Evolutionary conservation across 176 grass and related monocot species (phyloP), one percentile per base, ranked within the genome.

Genomic region (Carex scoparia): DNA sequence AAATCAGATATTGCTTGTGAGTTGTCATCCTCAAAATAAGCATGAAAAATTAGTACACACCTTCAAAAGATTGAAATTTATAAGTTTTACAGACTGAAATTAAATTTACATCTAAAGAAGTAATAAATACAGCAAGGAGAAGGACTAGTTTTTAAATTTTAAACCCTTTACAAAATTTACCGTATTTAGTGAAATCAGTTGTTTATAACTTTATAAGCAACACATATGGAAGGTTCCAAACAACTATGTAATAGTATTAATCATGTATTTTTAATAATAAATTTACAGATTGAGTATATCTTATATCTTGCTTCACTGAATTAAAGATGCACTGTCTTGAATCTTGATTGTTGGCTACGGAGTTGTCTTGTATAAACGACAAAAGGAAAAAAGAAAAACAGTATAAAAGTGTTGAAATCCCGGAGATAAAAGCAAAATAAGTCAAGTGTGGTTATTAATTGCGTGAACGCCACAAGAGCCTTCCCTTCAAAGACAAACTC

Each of bases 391-490:
- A 40, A 7, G 5, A 44, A 9, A 1, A 10, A 49, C 1, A 10
- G 8, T 10, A 48, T 10, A 48, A 10, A 49, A 60, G 4, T 27
- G 61, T 63, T n/a, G 18, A 28, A 10, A 63, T 63, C 61, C 61
- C 28, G 61, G 23, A 63, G 61, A 63, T 27, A 27, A 63, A 23
- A 63, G n/a, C 0, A 27, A 62, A 62, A 63, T 10, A 6, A 7
- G 7, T 63, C n/a, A 40, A 63, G 7, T 1, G 16, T 63, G 0
- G 23, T 63, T 7, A 76, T 76, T 77, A 35, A 35, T 35, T 33
- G 73, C 73, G 73, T 77, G 73, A 55, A 77, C 73, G 73, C 73
- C 49, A 77, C 73, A 31, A 10, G 16, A 31, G 15, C 49, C 51
- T 77, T 77, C 1, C 48, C 73, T 56, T 54, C 0, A 0, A 77